Percentiles rank a stretch among this genome's conserved stretches.
These are phyloP conservation scores for Backusella australiensis DNA, from an alignment of 192 early-diverging fungal species.

Conservation along the genomic window DNA sequence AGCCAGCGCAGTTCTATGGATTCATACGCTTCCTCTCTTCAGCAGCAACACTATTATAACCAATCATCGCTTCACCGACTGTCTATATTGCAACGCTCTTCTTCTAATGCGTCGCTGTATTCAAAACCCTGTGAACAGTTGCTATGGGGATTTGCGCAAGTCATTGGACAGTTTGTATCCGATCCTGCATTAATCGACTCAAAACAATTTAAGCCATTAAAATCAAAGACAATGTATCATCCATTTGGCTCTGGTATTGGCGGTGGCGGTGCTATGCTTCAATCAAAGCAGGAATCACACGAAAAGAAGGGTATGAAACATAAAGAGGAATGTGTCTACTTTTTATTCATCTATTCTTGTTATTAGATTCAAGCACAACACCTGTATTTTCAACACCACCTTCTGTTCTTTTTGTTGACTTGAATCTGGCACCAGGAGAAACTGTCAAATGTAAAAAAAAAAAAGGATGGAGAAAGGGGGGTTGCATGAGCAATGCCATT, in stretches of 20 bases:
- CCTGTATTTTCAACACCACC: slow-evolving; percentile 78
- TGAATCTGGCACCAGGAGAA: slow-evolving; percentile 68
- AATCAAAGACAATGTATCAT: slow-evolving; percentile 66
- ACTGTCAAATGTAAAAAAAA: slow-evolving; percentile 60
- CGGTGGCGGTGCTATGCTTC: neutral
- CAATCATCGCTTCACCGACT: neutral
- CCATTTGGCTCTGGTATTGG: slow-evolving; percentile 22
- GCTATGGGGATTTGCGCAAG: slow-evolving; percentile 75
- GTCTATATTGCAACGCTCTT: neutral
- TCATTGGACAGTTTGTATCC: slow-evolving; percentile 69
- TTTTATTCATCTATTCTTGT: neutral
- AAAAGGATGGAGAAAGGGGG: neutral
- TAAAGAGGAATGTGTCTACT: neutral
- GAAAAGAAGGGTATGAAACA: neutral
- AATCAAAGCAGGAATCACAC: neutral
- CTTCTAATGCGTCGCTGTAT: neutral
- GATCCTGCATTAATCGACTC: slow-evolving; percentile 59
- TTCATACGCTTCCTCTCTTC: slow-evolving; percentile 26
- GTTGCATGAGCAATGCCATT: neutral
- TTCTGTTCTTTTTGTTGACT: slow-evolving; percentile 73
- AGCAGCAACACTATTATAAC: neutral
- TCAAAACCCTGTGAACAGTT: slow-evolving; percentile 40
- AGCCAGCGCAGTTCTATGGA: slow-evolving; percentile 49
- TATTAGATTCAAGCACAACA: slow-evolving; percentile 47
- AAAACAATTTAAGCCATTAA: slow-evolving; percentile 59